Evolutionary conservation across 2,329 filamentous ascomycete genomes (phyloP), one percentile per base, ranked within the genome.

Genomic region (Ceratocystis papillata): DNA sequence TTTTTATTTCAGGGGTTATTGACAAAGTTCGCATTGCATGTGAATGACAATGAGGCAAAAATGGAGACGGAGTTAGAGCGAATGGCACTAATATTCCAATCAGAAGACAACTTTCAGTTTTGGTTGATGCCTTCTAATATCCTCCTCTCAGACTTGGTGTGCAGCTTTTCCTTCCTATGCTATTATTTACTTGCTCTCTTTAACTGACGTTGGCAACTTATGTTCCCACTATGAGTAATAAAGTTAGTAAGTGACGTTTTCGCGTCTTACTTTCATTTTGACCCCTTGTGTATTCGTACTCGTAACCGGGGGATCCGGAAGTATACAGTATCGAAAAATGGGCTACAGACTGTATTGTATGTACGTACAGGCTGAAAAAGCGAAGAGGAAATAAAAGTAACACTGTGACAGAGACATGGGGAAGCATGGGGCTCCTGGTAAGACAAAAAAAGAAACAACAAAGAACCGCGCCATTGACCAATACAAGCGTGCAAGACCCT

Each of bases 251-350:
- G 20, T 41, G 37, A 41, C 37, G 37, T 48, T 46, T 20, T 37
- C 44, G 33, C 41, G 61, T 50, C 46, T 53, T 64, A 53, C 48
- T 57, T 65, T 37, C 41, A 28, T 45, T 25, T 44, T 20, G 63
- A n/a, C 2, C 12, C 7, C n/a, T 41, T 63, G 46, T 50, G 65
- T 67, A 67, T 67, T 67, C 65, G 66, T 67, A 67, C 66, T 67
- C 66, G 66, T 67, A 67, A 67, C 66, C 66, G 66, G 65, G 50
- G 57, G 20, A 48, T 33, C 61, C 61, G 45, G 45, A 41, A 48
- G 44, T 63, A 63, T 25, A 63, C 22, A 28, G 61, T 63, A 5
- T 12, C 0, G 5, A 3, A 15, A 17, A 2, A 2, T 10, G 4
- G 5, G 20, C 7, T 15, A 12, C 15, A 20, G 4, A 45, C 61